Evolutionary conservation across 208 protist genomes (phyloP), one percentile per base, ranked within the genome.

Genomic region (Polymyxa betae): DNA sequence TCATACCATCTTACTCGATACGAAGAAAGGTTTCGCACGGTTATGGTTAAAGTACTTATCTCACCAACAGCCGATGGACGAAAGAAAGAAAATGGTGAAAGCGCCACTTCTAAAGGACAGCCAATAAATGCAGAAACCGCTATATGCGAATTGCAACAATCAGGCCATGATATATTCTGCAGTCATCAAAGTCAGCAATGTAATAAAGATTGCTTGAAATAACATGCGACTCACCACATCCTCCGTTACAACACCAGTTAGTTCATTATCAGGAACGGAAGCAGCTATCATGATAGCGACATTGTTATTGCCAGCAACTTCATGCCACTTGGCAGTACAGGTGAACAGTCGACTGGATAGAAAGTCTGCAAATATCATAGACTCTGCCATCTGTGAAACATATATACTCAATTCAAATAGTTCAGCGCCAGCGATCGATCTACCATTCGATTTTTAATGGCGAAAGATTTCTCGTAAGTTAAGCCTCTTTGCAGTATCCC

Each of bases 361-460:
- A n/a, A 82, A 82, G 72, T 82, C 16, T 20, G 72, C 5, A 43
- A 82, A 82, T 35, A 82, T 20, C 5, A 82, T 35, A 45, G 72
- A 82, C 35, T 82, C 72, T 35, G 72, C n/a, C 35, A 38, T 82
- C 72, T 82, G 72, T 35, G 20, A 82, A 45, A 35, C 72, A 43
- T 40, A 82, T 35, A 82, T n/a, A 5, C 72, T 20, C 16, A 5
- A 12, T 43, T 35, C 5, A 16, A 82, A 82, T 20, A 82, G 40
- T 82, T 40, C n/a, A 35, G 16, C n/a, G 40, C 72, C 72, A 16
- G 16, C 12, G 49, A 60, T 60, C 49, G 24, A 60, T 60, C 5
- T 29, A 82, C 72, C 72, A 82, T 82, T 82, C 72, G 72, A 35
- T 82, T 82, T 43, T 82, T 82, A 35, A 82, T 82, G 72, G 10